Percentiles rank a stretch among this genome's conserved stretches.
phyloP scores from a whole-genome alignment of 2,329 filamentous ascomycete species.

The Lasiodiplodia sp. region DNA sequence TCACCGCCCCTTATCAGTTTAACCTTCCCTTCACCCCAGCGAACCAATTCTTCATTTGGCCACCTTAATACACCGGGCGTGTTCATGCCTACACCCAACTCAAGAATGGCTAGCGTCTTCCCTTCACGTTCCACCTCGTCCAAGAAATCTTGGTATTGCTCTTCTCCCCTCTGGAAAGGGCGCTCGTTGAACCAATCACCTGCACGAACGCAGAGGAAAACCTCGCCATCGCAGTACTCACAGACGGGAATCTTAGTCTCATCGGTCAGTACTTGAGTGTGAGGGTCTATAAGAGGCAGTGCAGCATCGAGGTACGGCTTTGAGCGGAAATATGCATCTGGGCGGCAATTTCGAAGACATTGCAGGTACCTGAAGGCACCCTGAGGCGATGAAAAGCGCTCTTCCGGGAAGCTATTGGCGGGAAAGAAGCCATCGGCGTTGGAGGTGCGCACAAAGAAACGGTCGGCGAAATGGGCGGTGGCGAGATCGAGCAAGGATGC shows the following conservation, averaged over 20 bases:
- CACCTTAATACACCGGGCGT: constrained; percentile 37
- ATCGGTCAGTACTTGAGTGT: constrained; percentile 36
- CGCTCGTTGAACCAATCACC: constrained; percentile 40
- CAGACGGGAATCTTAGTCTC: constrained; percentile 37
- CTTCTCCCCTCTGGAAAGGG: constrained; percentile 37
- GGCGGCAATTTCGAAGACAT: constrained; percentile 40
- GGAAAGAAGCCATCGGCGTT: constrained; percentile 46
- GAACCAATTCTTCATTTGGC: constrained; percentile 37
- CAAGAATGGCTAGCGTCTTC: constrained; percentile 37
- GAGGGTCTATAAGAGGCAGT: constrained; percentile 34
- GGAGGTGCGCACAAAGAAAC: constrained; percentile 42
- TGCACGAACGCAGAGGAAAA: constrained; percentile 41
- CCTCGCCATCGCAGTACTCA: constrained; percentile 37
- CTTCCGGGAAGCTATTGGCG: constrained; percentile 38
- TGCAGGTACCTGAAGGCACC: constrained; percentile 43
- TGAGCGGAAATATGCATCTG: constrained; percentile 39
- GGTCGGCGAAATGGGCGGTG: constrained; percentile 32
- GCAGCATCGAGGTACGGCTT: constrained; percentile 37
- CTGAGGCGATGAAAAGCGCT: constrained; percentile 42
- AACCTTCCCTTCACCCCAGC: constrained; percentile 33
- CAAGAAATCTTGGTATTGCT: constrained; percentile 36
- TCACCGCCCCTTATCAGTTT: constrained; percentile 35
- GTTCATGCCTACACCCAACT: constrained; percentile 38
- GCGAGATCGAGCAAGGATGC: constrained; percentile 32
- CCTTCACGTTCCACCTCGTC: constrained; percentile 10